Base-by-base conservation (phyloP, 345 rosid species). In the Chamaenerion angustifolium region DNA sequence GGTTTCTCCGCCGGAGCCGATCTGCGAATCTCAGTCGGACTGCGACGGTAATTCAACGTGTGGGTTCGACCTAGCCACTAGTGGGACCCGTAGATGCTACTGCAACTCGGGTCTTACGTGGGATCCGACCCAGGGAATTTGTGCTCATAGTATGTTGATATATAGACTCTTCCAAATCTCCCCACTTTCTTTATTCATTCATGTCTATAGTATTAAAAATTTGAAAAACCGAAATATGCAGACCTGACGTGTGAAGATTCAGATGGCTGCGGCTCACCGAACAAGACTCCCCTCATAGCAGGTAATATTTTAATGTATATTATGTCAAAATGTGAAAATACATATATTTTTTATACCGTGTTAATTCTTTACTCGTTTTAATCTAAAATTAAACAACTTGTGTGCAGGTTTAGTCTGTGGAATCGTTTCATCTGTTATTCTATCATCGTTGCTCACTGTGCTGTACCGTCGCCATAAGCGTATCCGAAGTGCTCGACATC, bases 11-110 rank as follows among this genome's bases (percentile, higher is more conserved):
- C 53, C 40, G 52, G 75, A 71, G 16, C 79, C 79, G 0, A 1
- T 53, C 14, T 77, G 82, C 6, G 43, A 42, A 43, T 42, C 71
- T 15, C 79, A 63, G 56, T 48, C 12, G 21, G 82, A 70, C 17
- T 76, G 82, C 47, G 75, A 73, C 3, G 45, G 19, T 17, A 68
- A 63, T 17, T 68, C 82, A 1, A 63, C 67, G 11, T 76, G 82
- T 53, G 59, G 58, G 45, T 43, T 70, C 7, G 68, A 68, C 47
- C 49, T 46, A 16, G 37, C 8, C 0, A 8, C 0, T 10, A 5
- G 40, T 51, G 54, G 67, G 46, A 42, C 45, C 40, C 54, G 58
- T 23, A 62, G 79, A 51, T 77, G 82, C 40, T 76, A 42, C n/a
- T 76, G 81, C 46, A 19, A 40, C 0, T 18, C 54, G 0, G 68